A percentile compares a stretch with the other conserved stretches of the same genome.
Conservation (phyloP, 2,329 filamentous ascomycete genomes). For the Hypomyces rosellus region DNA sequence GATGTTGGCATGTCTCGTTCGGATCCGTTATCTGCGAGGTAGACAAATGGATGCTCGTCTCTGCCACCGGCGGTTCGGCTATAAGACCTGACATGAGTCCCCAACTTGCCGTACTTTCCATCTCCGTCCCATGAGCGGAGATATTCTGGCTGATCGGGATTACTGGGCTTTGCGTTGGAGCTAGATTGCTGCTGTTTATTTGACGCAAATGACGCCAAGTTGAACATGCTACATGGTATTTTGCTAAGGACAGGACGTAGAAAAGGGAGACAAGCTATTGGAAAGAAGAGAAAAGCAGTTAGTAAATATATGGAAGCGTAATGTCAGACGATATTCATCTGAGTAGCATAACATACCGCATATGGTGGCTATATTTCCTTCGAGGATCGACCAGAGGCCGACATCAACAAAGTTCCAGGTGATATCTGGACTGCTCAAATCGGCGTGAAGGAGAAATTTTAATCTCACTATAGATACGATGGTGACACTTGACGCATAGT, state of each 20-base stretch:
- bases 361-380: conserved; percentile 19
- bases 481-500: conserved; percentile 7
- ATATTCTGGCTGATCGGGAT: background rate
- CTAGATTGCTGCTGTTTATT: conserved; percentile 4
- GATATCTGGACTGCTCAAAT: conserved; percentile 17
- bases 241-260: conserved; percentile 9
- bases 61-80: conserved; percentile 1
- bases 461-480: conserved; percentile 15
- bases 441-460: conserved; percentile 7
- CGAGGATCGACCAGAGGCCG: conserved; percentile 19
- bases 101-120: conserved; percentile 1
- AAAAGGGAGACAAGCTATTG: conserved; percentile 14
- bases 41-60: conserved; percentile 11
- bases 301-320: background rate
- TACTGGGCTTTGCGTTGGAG: background rate
- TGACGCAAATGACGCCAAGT: conserved; percentile 2
- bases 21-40: conserved; percentile 6
- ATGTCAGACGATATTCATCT: background rate
- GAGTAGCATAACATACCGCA: conserved; percentile 15
- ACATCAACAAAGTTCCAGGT: conserved; percentile 21
- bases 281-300: background rate
- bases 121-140: conserved; percentile 6
- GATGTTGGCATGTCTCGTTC: conserved; percentile 2
- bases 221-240: conserved; percentile 6
- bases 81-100: conserved; percentile 7